phyloP scores from a whole-genome alignment of 2,329 filamentous ascomycete genomes.

The Pleochaeta shiraiana region DNA sequence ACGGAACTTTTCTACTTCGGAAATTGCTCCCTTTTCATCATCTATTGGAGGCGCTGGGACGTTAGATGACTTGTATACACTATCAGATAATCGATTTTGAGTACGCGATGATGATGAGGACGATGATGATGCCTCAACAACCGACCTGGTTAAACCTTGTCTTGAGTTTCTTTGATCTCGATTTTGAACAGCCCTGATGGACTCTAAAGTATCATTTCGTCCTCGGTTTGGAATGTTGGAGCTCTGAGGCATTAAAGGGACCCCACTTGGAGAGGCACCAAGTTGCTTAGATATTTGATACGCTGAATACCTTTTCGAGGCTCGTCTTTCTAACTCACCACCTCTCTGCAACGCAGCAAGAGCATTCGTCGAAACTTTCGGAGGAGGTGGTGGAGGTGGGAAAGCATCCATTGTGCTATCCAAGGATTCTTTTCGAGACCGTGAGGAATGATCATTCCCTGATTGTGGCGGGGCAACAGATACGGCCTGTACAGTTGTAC shows the following conservation, averaged over 20 bases:
- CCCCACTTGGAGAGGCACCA: slow-evolving; percentile 55
- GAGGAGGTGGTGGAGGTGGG: slow-evolving; percentile 49
- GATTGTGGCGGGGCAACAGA: slow-evolving; percentile 47
- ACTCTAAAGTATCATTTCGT: slow-evolving; percentile 56
- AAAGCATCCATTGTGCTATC: slow-evolving; percentile 33
- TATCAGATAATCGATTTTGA: no score
- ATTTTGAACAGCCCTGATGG: slow-evolving; percentile 48
- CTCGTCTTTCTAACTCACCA: slow-evolving; percentile 76
- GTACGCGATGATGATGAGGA: no score
- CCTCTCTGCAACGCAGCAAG: slow-evolving; percentile 78
- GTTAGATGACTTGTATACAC: slow-evolving; percentile 11
- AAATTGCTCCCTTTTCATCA: no score
- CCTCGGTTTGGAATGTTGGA: slow-evolving; percentile 71
- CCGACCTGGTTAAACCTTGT: slow-evolving; percentile 21
- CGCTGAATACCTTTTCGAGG: slow-evolving; percentile 80
- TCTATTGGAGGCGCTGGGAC: slow-evolving; percentile 16
- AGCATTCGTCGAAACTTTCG: slow-evolving; percentile 75
- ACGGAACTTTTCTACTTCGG: no score
- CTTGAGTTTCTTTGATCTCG: slow-evolving; percentile 22
- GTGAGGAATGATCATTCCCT: slow-evolving; percentile 28
- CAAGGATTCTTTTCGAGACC: slow-evolving; percentile 25
- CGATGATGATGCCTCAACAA: slow-evolving; percentile 39
- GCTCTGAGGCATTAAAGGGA: slow-evolving; percentile 71
- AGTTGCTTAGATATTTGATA: slow-evolving; percentile 95
- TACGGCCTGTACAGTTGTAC: slow-evolving; percentile 51